phyloP scores from a whole-genome alignment of 768 basidiomycete genomes.

The Boletellus emodensis region DNA sequence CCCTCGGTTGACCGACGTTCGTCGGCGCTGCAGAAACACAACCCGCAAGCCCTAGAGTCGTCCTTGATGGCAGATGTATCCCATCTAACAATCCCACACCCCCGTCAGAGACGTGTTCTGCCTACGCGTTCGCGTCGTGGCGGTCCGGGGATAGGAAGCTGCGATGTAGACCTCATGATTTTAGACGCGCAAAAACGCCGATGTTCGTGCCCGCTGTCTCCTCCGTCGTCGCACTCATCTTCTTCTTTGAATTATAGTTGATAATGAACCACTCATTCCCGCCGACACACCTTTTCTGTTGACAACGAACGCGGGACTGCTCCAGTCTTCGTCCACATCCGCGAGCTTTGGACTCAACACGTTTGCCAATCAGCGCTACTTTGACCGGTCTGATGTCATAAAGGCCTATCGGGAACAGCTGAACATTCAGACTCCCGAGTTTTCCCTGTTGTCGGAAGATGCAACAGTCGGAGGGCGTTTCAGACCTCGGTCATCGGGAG shows the following conservation, averaged over 20 bases:
- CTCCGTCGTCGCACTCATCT: constrained; percentile 15
- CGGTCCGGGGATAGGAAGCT: constrained; percentile 74
- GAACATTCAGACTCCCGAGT: constrained; percentile 77
- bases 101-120: constrained; percentile 71
- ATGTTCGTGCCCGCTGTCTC: constrained; percentile 45
- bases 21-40: constrained; percentile 5
- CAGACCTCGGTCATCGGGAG: constrained; percentile 62
- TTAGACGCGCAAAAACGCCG: constrained; percentile 75
- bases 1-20: background rate
- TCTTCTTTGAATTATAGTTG: constrained; percentile 41
- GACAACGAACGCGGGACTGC: constrained; percentile 62
- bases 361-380: constrained; percentile 66
- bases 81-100: constrained; percentile 33
- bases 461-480: constrained; percentile 64
- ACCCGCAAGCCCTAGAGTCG: constrained; percentile 10
- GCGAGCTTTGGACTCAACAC: constrained; percentile 47
- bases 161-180: constrained; percentile 80
- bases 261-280: constrained; percentile 70
- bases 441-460: constrained; percentile 42
- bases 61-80: constrained; percentile 33
- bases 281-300: constrained; percentile 61
- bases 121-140: constrained; percentile 79
- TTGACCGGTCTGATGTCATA: constrained; percentile 74
- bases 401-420: constrained; percentile 64
- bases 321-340: constrained; percentile 38